Base-by-base conservation (phyloP, 1,284 basidiomycete species). In the Cronartium quercuum region DNA sequence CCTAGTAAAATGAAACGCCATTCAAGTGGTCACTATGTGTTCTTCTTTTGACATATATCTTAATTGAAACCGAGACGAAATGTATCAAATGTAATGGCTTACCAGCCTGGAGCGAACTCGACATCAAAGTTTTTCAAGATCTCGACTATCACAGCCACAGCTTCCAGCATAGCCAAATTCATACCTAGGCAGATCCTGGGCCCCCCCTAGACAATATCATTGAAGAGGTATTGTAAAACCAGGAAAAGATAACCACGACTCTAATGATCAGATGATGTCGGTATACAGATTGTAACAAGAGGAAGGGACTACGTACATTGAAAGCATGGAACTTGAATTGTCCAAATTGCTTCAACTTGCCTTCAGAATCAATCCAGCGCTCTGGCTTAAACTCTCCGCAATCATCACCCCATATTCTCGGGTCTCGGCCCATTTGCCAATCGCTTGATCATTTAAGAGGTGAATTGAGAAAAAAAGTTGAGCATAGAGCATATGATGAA, bases 261-360 rank as follows among this genome's bases (percentile, higher is more conserved):
- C 21, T 51, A 21, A 51, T 51, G 15, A 51, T 51, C 21, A 51
- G 15, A 51, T 10, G 18, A 24, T 37, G n/a, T 9, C 18, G 60
- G 40, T 7, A 35, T 44, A 10, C 42, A 66, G 24, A 37, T 9
- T 63, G 29, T 29, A 29, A 29, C 1, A 29, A 29, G 29, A 29
- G 29, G 29, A 29, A 37, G 37, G 7, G 68, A 29, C 63, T 64
- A 0, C 79, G 76, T 7, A 77, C 79, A 47, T 79, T 79, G 71
- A 79, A 79, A 12, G 60, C 71, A 37, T 78, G 77, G 21, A 69
- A 76, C 38, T 78, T 79, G 65, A 67, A 79, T 44, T 71, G 73
- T 18, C 55, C 57, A 42, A 76, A 77, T 51, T 75, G 76, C 42
- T 55, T 73, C 7, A 79, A 37, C 3, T 60, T 24, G 13, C 78